Evolutionary conservation across 2,329 filamentous ascomycete species (phyloP).

Genomic region (Fusarium cicatricum): DNA sequence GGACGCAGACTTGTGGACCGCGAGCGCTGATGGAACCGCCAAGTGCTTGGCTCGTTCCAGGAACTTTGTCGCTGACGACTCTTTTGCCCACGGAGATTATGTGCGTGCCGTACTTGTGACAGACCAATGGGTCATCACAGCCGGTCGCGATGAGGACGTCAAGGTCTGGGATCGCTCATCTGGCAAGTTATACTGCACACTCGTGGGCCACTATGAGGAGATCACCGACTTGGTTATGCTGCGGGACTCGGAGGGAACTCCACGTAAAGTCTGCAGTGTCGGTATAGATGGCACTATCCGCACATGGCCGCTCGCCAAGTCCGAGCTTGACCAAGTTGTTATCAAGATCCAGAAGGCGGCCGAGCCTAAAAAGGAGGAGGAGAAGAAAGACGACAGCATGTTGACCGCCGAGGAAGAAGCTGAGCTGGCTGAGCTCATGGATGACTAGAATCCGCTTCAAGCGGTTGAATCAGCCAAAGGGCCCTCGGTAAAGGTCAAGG

Average conservation of each 20-base stretch:
- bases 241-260: slow-evolving; percentile 45
- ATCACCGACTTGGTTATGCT: slow-evolving; percentile 81
- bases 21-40: slow-evolving; percentile 87
- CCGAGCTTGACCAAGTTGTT: slow-evolving; percentile 59
- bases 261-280: slow-evolving; percentile 74
- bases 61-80: slow-evolving; percentile 76
- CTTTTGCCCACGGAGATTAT: slow-evolving; percentile 84
- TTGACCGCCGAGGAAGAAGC: slow-evolving; percentile 92
- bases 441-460: slow-evolving; percentile 55
- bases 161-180: slow-evolving; percentile 85
- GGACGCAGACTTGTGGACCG: slow-evolving; percentile 85
- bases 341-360: slow-evolving; percentile 55
- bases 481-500: neutral
- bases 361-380: slow-evolving; percentile 61
- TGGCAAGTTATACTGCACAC: slow-evolving; percentile 76
- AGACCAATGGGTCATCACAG: slow-evolving; percentile 83
- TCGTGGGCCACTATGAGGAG: slow-evolving; percentile 91
- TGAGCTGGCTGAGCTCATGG: slow-evolving; percentile 91
- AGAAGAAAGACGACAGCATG: slow-evolving; percentile 55
- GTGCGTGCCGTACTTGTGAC: slow-evolving; percentile 82
- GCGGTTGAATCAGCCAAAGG: slow-evolving; percentile 1
- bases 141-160: slow-evolving; percentile 89
- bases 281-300: slow-evolving; percentile 91
- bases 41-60: slow-evolving; percentile 78
- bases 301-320: slow-evolving; percentile 78